Conservation (phyloP, 805 yeast genomes). For the Candida fluviatilis region DNA sequence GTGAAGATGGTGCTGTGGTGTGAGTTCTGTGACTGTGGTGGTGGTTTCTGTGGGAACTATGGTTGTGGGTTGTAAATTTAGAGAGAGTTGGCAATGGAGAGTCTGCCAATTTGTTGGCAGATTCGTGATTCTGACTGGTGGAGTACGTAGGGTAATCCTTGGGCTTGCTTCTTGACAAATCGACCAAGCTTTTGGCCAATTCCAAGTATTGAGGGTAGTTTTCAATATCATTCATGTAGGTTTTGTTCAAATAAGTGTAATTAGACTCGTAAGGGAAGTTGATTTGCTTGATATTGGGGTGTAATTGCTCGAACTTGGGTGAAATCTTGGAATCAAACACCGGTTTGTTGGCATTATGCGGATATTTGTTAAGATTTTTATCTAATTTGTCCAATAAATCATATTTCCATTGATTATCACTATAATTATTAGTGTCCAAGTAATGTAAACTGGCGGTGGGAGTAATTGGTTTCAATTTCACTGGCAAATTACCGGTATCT, state of each 20-base stretch:
- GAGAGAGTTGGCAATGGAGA: conserved; percentile 8
- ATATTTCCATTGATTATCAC: conserved; percentile 40
- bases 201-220: conserved; percentile 46
- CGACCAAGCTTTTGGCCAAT: conserved; percentile 40
- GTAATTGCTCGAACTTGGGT: conserved; percentile 16
- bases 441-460: conserved; percentile 42
- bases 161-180: conserved; percentile 19
- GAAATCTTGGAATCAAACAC: conserved; percentile 35
- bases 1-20: conserved; percentile 2
- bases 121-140: not conserved
- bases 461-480: conserved; percentile 27
- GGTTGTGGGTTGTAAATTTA: not conserved
- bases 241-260: conserved; percentile 45
- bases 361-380: not conserved
- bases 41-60: not conserved
- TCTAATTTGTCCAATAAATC: conserved; percentile 30
- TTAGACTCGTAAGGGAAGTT: conserved; percentile 53
- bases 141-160: no score
- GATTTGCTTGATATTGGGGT: conserved; percentile 18
- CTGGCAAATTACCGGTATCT: conserved; percentile 13
- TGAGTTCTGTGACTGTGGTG: no score
- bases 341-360: conserved; percentile 20
- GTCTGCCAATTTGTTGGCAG: conserved; percentile 1
- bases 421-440: conserved; percentile 32
- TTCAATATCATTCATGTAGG: conserved; percentile 47